These are phyloP conservation scores for Gaultheria prostrata DNA, from an alignment of 148 eudicot species.

Conservation along the genomic window DNA sequence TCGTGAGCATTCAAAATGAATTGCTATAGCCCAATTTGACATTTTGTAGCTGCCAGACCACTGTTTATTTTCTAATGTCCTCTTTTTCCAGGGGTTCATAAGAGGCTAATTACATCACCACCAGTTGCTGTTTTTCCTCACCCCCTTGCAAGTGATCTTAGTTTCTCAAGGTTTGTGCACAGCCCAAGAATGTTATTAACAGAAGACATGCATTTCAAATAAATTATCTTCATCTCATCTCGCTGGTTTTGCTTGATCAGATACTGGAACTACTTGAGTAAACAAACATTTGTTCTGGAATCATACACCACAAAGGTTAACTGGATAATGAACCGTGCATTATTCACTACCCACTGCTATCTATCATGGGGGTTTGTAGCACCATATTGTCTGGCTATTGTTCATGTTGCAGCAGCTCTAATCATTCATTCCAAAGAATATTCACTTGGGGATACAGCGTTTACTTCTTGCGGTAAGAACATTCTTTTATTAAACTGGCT, in stretches of 20 bases:
- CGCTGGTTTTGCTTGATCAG: constrained; percentile 33
- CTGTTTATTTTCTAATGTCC: constrained; percentile 15
- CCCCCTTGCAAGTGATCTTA: constrained; percentile 94
- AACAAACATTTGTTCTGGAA: constrained; percentile 95
- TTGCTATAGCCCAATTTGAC: not conserved
- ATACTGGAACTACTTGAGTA: constrained; percentile 98
- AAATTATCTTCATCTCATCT: not conserved
- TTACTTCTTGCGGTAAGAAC: constrained; percentile 63
- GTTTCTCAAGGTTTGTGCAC: constrained; percentile 64
- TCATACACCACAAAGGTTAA: constrained; percentile 80
- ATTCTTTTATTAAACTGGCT: constrained; percentile 8
- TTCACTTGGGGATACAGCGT: constrained; percentile 41
- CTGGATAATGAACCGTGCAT: constrained; percentile 90
- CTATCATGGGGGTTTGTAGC: constrained; percentile 96
- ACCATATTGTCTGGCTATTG: constrained; percentile 79
- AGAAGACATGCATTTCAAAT: constrained; percentile 3
- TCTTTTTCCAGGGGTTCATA: constrained; percentile 64
- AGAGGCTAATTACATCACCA: constrained; percentile 84
- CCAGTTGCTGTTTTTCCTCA: constrained; percentile 99
- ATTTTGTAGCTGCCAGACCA: constrained; percentile 5
- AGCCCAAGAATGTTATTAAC: constrained; percentile 6
- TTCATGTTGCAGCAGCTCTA: constrained; percentile 75
- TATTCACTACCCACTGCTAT: constrained; percentile 83
- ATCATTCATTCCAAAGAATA: constrained; percentile 45
- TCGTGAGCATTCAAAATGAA: not conserved